Evolutionary conservation across 805 yeast species (phyloP), one percentile per base, ranked within the genome.

Genomic region (Teunomyces stri): DNA sequence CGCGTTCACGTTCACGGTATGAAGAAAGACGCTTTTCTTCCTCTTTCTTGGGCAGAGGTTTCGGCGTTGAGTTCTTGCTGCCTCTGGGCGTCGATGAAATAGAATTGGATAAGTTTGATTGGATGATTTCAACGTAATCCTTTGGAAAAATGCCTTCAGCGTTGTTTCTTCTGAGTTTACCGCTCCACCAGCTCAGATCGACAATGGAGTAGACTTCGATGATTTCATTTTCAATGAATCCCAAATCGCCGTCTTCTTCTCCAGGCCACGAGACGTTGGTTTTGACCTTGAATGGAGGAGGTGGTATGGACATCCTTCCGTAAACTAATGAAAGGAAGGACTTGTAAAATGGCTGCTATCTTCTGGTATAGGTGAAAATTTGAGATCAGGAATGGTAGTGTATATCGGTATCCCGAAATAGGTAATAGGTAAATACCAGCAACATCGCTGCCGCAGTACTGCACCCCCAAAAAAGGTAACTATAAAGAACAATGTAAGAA

Each of bases 251-350:
- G 46, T 84, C 87, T 58, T 87, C 82, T 59, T 89, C 90, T 12
- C 97, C 98, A 16, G 97, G 84, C 97, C 97, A 91, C 20, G 96
- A 89, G 61, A 87, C 92, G 34, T 79, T 79, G 7, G 99, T 94
- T 60, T 80, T 80, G 28, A 85, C 96, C 60, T 76, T 76, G 65
- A 88, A 88, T 3, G 95, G 95, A 13, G 79, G 70, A 25, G 69
- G 67, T 28, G 78, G 78, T 43, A 58, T 46, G 42, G 60, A 44
- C 65, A 61, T 60, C 10, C 34, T 27, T 22, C 31, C 34, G 34
- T 31, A 6, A n/a, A 11, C 16, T 13, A 13, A 31, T 13, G 34
- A 15, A 31, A 31, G 34, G 34, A 25, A 39, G 43, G 25, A 37
- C 12, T 11, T 18, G 20, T 18, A 20, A 21, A 22, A 37, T 11